A percentile compares a stretch with the other conserved stretches of the same genome.
These are phyloP conservation scores for Boletus insuetus DNA, from an alignment of 768 basidiomycete species.

Conservation along the genomic window DNA sequence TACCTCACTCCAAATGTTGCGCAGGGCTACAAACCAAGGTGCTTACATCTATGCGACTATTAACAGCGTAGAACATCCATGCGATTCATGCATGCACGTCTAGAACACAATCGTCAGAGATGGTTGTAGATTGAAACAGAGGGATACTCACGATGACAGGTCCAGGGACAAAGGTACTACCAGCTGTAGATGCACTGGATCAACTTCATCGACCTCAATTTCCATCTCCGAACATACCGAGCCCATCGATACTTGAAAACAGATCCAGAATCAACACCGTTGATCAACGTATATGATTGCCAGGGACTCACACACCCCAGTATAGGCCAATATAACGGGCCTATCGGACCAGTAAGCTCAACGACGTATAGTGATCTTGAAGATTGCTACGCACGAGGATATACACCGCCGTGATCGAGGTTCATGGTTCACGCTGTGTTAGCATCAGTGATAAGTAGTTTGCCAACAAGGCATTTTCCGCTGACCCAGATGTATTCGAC, in stretches of 20 bases:
- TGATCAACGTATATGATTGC: neutral
- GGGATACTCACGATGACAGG: neutral
- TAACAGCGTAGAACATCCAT: neutral
- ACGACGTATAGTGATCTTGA: neutral
- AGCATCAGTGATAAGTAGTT: neutral
- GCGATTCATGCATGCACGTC: neutral
- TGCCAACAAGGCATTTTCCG: neutral
- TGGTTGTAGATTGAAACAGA: too few species aligned
- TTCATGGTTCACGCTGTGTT: neutral
- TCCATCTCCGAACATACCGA: neutral
- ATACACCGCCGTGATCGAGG: neutral
- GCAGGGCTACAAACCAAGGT: neutral
- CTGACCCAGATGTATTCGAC: neutral
- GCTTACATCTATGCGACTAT: slow-evolving; percentile 1
- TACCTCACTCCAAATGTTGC: neutral
- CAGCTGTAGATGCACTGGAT: neutral
- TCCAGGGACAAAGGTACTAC: neutral
- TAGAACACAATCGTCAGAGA: neutral
- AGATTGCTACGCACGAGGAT: neutral
- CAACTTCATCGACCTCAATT: neutral
- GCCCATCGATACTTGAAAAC: neutral
- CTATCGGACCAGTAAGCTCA: neutral
- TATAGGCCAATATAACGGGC: neutral
- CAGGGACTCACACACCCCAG: neutral
- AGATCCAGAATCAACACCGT: neutral